Evolutionary conservation across 371 early-diverging fungal species (phyloP).

Genomic region (Fennellomyces sp.): DNA sequence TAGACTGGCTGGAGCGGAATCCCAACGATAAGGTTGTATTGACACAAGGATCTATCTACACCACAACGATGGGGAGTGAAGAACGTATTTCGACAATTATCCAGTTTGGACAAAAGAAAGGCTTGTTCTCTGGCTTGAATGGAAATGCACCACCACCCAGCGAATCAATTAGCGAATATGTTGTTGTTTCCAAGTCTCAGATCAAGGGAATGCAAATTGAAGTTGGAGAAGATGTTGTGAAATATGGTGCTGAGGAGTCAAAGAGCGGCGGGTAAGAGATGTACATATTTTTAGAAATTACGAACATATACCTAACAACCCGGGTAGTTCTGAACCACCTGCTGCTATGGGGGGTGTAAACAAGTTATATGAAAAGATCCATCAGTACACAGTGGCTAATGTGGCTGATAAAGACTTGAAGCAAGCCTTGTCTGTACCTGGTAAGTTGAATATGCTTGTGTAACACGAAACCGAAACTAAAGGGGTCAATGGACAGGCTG

Average conservation of each 20-base stretch:
- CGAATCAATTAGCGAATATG: constrained; percentile 15
- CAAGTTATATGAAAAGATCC: constrained; percentile 41
- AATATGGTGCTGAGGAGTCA: background rate
- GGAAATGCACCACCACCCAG: constrained; percentile 16
- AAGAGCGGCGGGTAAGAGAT: constrained; percentile 13
- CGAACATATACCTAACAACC: background rate
- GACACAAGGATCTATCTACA: constrained; percentile 10
- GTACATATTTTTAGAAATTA: background rate
- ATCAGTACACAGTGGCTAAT: constrained; percentile 56
- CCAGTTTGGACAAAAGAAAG: constrained; percentile 41
- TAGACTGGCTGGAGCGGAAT: constrained; percentile 3
- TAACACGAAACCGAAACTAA: too few relatives aligned
- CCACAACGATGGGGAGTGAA: constrained; percentile 6
- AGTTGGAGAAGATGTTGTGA: constrained; percentile 50
- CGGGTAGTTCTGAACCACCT: background rate
- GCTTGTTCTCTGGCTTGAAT: constrained; percentile 25
- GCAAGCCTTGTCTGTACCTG: constrained; percentile 52
- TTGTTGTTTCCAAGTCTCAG: constrained; percentile 30
- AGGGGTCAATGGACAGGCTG: constrained; percentile 45
- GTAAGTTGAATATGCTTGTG: constrained; percentile 13
- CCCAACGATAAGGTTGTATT: constrained; percentile 5
- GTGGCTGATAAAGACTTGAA: constrained; percentile 53
- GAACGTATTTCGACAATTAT: constrained; percentile 20
- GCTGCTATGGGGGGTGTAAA: constrained; percentile 54
- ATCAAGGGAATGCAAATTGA: constrained; percentile 41